Conservation (phyloP, 441 rosid genomes). For the Gossypium trilobum region DNA sequence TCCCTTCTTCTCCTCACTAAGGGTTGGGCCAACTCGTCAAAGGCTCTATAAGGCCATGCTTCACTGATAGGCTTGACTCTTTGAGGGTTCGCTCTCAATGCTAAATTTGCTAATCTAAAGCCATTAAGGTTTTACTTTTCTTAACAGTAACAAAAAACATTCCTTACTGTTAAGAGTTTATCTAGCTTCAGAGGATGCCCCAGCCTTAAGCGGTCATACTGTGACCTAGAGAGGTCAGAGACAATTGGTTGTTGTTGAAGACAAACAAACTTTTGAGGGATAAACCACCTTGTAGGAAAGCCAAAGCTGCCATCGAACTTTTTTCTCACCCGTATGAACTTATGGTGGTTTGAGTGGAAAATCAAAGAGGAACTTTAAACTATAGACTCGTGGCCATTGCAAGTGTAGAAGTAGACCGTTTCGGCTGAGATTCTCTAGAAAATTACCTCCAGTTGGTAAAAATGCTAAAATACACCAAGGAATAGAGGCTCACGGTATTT, state of each 20-base stretch:
- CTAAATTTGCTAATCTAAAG: not conserved
- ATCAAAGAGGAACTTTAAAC: not conserved
- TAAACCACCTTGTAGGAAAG: not conserved
- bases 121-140: not conserved
- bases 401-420: not conserved
- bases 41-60: not conserved
- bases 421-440: not conserved
- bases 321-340: not conserved
- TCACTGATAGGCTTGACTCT: not conserved
- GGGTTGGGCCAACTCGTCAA: not conserved
- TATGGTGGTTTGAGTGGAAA: not conserved
- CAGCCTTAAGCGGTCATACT: not conserved
- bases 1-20: not conserved
- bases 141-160: too few species aligned
- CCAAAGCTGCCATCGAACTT: not conserved
- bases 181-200: not conserved
- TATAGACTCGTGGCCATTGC: not conserved
- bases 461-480: not conserved
- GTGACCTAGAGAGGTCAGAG: not conserved
- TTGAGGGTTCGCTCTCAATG: not conserved
- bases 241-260: not conserved
- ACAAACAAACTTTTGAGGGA: not conserved
- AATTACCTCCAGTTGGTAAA: not conserved
- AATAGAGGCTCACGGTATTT: not conserved
- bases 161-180: not conserved